These are phyloP conservation scores for Verbena officinalis DNA, from an alignment of 257 asterid genomes.

Conservation along the genomic window DNA sequence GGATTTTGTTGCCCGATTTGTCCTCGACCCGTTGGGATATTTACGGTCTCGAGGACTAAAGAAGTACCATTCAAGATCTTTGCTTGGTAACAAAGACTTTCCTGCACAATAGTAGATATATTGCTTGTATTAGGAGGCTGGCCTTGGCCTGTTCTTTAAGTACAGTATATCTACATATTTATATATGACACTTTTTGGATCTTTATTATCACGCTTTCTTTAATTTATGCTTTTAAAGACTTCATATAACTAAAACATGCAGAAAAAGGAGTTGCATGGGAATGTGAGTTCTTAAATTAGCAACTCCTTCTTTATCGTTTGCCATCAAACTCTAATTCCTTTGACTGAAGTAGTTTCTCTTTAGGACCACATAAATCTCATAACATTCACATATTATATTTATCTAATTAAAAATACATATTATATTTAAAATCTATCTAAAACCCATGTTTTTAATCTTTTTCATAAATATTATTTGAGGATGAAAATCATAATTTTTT, in stretches of 20 bases:
- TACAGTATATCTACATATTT: neutral
- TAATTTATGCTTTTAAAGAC: conserved; percentile 20
- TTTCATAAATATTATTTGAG: too few relatives aligned
- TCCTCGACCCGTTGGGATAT: conserved; percentile 95
- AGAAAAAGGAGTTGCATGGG: conserved; percentile 7
- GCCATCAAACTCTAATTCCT: conserved; percentile 9
- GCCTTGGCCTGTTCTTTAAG: neutral
- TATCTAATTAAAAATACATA: too few relatives aligned
- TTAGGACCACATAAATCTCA: neutral
- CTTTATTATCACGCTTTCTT: neutral
- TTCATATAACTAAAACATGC: neutral
- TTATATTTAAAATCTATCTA: too few relatives aligned
- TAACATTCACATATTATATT: too few relatives aligned
- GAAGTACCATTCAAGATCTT: conserved; percentile 98
- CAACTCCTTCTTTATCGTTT: neutral
- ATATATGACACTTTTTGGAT: neutral
- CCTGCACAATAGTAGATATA: conserved; percentile 41
- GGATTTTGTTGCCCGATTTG: conserved; percentile 90
- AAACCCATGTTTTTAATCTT: neutral
- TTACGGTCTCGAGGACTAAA: conserved; percentile 95
- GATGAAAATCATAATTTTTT: too few relatives aligned
- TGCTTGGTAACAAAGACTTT: conserved; percentile 91
- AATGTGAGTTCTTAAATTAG: conserved; percentile 20
- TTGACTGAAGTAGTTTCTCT: neutral
- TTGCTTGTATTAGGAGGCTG: neutral